Evolutionary conservation across 345 rosid genomes (phyloP).

Genomic region (Citrus medica): DNA sequence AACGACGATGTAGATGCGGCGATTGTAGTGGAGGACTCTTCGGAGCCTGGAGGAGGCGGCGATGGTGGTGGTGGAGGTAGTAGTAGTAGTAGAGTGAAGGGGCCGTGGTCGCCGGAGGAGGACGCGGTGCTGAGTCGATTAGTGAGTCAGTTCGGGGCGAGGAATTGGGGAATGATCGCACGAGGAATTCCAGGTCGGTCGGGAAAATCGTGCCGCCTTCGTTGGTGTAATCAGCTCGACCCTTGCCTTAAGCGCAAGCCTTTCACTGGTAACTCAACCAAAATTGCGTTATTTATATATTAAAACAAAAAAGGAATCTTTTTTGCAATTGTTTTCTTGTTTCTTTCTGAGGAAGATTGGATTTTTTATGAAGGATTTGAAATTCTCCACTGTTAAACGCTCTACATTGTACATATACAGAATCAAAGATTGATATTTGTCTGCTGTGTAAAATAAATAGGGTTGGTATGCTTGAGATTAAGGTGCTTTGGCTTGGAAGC

Average conservation of each 20-base stretch:
- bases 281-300: not conserved
- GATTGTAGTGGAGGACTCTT: not conserved
- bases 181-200: constrained; percentile 81
- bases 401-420: too few species aligned
- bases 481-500: not conserved
- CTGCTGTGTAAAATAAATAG: too few species aligned
- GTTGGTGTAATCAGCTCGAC: constrained; percentile 91
- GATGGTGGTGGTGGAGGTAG: constrained; percentile 3
- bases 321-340: not conserved
- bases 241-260: constrained; percentile 81
- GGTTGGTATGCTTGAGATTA: not conserved
- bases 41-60: constrained; percentile 7
- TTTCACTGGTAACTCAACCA: constrained; percentile 48
- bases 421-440: too few species aligned
- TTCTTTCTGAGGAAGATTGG: not conserved
- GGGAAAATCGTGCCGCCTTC: constrained; percentile 79
- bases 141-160: constrained; percentile 62
- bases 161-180: constrained; percentile 87
- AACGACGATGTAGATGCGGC: constrained; percentile 2
- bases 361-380: not conserved
- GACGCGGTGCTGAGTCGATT: constrained; percentile 57
- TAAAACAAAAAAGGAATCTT: not conserved
- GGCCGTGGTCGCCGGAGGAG: constrained; percentile 87
- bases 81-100: constrained; percentile 52
- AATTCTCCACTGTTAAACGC: not conserved